phyloP scores from a whole-genome alignment of 495 filamentous ascomycete genomes.

The Ascobolus immersus region DNA sequence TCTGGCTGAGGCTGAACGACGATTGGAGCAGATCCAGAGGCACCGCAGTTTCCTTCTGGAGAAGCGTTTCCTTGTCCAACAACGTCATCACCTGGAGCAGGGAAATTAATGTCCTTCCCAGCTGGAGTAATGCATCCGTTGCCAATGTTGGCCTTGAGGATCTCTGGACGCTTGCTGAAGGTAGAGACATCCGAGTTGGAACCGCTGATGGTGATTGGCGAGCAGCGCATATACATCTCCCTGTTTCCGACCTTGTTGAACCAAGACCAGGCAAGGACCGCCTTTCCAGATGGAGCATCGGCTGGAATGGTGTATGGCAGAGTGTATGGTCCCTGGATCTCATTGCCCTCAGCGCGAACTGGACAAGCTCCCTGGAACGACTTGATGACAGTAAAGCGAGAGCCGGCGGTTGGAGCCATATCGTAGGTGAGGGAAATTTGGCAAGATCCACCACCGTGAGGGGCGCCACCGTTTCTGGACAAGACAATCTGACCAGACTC shows the following conservation, averaged over 20 bases:
- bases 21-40: neutral
- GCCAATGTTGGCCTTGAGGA: conserved; percentile 34
- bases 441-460: conserved; percentile 69
- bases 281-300: conserved; percentile 31
- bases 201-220: conserved; percentile 25
- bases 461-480: conserved; percentile 25
- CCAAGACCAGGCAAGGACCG: conserved; percentile 37
- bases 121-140: conserved; percentile 12
- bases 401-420: conserved; percentile 26
- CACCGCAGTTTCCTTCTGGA: neutral
- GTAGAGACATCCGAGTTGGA: conserved; percentile 16
- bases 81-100: neutral
- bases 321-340: conserved; percentile 19
- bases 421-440: conserved; percentile 68
- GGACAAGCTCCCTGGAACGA: conserved; percentile 61
- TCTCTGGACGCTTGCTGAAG: conserved; percentile 22
- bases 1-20: too few relatives aligned
- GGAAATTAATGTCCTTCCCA: conserved; percentile 4
- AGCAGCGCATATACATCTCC: conserved; percentile 40
- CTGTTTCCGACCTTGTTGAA: conserved; percentile 30
- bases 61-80: neutral
- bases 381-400: conserved; percentile 16
- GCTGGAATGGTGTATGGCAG: conserved; percentile 29
- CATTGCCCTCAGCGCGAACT: conserved; percentile 33
- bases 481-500: neutral